phyloP scores from a whole-genome alignment of 2,329 filamentous ascomycete species.

The Xylaria sp. region DNA sequence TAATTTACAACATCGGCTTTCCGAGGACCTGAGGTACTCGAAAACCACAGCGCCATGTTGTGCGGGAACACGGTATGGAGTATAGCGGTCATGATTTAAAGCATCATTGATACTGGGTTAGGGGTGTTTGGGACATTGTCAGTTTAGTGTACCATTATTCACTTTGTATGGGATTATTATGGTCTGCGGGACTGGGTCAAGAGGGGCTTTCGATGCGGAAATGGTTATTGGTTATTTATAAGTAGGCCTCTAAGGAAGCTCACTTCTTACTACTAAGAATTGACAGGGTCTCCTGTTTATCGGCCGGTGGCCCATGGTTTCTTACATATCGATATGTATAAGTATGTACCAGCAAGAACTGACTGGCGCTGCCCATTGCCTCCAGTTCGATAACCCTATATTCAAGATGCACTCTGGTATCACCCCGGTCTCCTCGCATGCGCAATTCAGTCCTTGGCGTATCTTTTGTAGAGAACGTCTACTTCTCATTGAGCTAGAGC shows the following conservation, averaged over 20 bases:
- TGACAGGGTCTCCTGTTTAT: neutral
- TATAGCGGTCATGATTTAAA: neutral
- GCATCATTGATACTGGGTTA: neutral
- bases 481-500: slow-evolving; percentile 31
- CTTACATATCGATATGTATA: slow-evolving; percentile 5
- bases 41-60: neutral
- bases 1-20: neutral
- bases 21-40: neutral
- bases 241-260: neutral
- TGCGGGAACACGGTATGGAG: slow-evolving; percentile 2
- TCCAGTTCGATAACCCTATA: neutral
- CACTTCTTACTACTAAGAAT: slow-evolving; percentile 5
- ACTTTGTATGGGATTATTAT: slow-evolving; percentile 21
- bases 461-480: neutral
- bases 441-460: neutral
- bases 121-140: slow-evolving; percentile 7
- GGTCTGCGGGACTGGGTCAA: neutral
- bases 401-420: neutral
- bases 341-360: neutral
- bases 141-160: slow-evolving; percentile 13
- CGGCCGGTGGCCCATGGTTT: neutral
- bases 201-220: slow-evolving; percentile 3
- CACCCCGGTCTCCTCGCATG: neutral
- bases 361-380: neutral
- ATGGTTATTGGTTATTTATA: slow-evolving; percentile 1